A percentile compares a stretch with the other conserved stretches of the same genome.
phyloP scores from a whole-genome alignment of 257 asterid genomes.

The Lycium barbarum region DNA sequence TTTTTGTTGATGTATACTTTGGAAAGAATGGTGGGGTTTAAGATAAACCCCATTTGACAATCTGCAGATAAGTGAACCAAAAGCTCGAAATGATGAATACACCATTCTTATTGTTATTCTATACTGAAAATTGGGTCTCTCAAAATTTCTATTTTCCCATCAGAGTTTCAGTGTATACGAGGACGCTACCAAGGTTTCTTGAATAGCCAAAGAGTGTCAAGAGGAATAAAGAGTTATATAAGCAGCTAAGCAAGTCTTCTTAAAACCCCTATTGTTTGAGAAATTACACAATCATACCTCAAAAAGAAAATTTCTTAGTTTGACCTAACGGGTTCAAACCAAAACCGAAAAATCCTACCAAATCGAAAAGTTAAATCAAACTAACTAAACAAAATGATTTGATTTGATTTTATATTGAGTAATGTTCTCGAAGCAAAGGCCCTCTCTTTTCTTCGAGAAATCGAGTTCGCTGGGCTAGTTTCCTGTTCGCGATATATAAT shows the following conservation, averaged over 20 bases:
- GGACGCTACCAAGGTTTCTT: background rate
- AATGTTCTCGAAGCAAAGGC: too few relatives aligned
- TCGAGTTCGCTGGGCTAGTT: too few relatives aligned
- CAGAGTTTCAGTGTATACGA: background rate
- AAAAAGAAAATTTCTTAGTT: background rate
- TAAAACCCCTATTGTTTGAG: background rate
- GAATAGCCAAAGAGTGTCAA: background rate
- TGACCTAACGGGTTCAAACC: background rate
- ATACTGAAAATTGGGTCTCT: background rate
- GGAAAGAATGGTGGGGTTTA: constrained; percentile 48
- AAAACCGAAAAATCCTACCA: too few relatives aligned
- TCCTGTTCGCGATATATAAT: too few relatives aligned
- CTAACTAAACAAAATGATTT: too few relatives aligned
- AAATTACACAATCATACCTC: background rate
- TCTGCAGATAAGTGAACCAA: constrained; percentile 64
- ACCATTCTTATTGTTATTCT: constrained; percentile 33
- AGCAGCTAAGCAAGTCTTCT: background rate
- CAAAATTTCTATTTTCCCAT: background rate
- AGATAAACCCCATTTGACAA: constrained; percentile 68
- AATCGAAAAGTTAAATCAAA: too few relatives aligned
- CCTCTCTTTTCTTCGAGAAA: too few relatives aligned
- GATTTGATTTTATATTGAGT: too few relatives aligned
- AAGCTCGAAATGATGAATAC: constrained; percentile 57
- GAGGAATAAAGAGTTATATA: background rate
- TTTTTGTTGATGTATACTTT: constrained; percentile 36